phyloP scores from a whole-genome alignment of 495 filamentous ascomycete species.

The Annulohypoxylon stygium region DNA sequence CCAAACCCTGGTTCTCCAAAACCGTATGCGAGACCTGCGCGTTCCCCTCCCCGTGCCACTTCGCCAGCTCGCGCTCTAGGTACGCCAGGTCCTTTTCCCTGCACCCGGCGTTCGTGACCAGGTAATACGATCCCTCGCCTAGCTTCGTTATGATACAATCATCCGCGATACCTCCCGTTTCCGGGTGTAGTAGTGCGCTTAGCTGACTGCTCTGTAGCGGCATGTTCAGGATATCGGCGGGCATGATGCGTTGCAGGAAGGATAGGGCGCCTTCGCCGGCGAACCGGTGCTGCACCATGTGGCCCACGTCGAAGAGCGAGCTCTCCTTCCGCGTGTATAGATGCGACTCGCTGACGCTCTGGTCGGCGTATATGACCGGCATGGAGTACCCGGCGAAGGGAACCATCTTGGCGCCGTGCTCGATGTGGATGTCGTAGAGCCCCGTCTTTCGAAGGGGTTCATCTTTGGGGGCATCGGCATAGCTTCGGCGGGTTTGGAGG shows the following conservation, averaged over 20 bases:
- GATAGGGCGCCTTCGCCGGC: constrained; percentile 80
- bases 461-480: constrained; percentile 44
- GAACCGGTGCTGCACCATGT: constrained; percentile 79
- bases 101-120: constrained; percentile 97
- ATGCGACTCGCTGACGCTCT: constrained; percentile 83
- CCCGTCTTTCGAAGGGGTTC: constrained; percentile 73
- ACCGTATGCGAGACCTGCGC: constrained; percentile 51
- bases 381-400: constrained; percentile 95
- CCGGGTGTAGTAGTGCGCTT: constrained; percentile 80
- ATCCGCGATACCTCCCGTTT: constrained; percentile 90
- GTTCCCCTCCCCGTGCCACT: constrained; percentile 65
- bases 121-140: constrained; percentile 78
- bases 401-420: constrained; percentile 90
- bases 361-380: constrained; percentile 87
- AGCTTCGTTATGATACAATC: constrained; percentile 89
- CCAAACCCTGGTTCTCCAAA: constrained; percentile 76
- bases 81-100: constrained; percentile 87
- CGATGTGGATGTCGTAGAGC: constrained; percentile 85
- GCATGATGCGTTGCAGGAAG: constrained; percentile 85
- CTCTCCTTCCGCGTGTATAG: constrained; percentile 86
- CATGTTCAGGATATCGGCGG: constrained; percentile 68
- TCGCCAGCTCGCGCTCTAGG: constrained; percentile 73
- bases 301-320: constrained; percentile 89
- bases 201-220: constrained; percentile 74
- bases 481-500: constrained; percentile 36